Conservation (phyloP, 169 alveolate genomes). For the Plasmodium gonderi region DNA sequence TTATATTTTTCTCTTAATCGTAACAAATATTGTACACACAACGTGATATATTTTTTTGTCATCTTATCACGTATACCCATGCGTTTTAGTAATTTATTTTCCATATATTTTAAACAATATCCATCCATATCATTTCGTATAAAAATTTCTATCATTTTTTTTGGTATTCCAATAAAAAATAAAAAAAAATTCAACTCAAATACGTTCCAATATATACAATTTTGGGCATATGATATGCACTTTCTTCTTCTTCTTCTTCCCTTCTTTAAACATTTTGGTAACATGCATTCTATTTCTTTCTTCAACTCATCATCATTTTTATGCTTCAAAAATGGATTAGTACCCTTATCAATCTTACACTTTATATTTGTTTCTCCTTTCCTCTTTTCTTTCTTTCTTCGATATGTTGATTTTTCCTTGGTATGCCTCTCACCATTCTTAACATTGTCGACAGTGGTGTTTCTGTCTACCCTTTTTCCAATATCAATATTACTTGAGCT, state of each 20-base stretch:
- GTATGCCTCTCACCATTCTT: too few species aligned
- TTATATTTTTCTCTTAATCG: slow-evolving; percentile 78
- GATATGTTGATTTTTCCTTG: background rate
- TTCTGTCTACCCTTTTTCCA: too few species aligned
- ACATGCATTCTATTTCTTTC: background rate
- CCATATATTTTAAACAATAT: slow-evolving; percentile 77
- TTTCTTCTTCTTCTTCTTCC: background rate
- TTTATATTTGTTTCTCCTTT: background rate
- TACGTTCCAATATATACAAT: slow-evolving; percentile 77
- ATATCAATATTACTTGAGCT: too few species aligned
- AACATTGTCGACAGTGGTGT: too few species aligned
- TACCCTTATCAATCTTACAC: background rate
- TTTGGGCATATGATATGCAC: slow-evolving; percentile 72
- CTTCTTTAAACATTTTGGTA: slow-evolving; percentile 45
- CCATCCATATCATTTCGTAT: slow-evolving; percentile 77
- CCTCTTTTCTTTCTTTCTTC: background rate
- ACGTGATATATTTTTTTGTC: slow-evolving; percentile 56
- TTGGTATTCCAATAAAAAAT: slow-evolving; percentile 76
- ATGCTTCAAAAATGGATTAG: background rate
- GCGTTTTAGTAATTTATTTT: slow-evolving; percentile 60
- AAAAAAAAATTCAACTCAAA: slow-evolving; percentile 77
- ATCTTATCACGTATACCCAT: slow-evolving; percentile 75
- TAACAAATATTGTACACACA: slow-evolving; percentile 68
- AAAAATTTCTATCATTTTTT: slow-evolving; percentile 68
- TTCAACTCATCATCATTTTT: background rate